Evolutionary conservation across 1,284 basidiomycete species (phyloP).

Genomic region (Athelia psychrophila): DNA sequence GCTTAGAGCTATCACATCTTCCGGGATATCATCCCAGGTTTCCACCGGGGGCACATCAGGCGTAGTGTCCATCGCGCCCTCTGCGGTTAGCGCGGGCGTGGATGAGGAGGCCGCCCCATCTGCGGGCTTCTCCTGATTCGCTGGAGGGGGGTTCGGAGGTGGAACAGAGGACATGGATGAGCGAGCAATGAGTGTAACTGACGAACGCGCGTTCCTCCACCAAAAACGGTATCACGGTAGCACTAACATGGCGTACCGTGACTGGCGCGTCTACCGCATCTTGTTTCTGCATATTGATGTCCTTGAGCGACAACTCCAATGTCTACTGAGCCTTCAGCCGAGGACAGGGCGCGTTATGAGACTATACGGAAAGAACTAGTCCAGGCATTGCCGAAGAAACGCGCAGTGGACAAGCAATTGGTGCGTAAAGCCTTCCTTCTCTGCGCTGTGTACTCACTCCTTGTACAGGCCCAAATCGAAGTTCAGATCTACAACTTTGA

Average conservation of each 20-base stretch:
- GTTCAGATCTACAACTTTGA: slow-evolving; percentile 74
- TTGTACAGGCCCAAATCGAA: slow-evolving; percentile 62
- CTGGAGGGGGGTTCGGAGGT: slow-evolving; percentile 49
- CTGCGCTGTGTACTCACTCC: neutral
- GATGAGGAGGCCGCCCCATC: slow-evolving; percentile 31
- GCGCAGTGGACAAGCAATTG: slow-evolving; percentile 68
- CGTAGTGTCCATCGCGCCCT: slow-evolving; percentile 67
- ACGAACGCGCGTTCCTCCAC: slow-evolving; percentile 39
- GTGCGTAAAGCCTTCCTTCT: slow-evolving; percentile 36
- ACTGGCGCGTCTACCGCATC: neutral
- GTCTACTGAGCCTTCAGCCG: slow-evolving; percentile 36
- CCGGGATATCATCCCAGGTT: slow-evolving; percentile 81
- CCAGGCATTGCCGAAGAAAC: slow-evolving; percentile 67
- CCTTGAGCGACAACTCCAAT: neutral
- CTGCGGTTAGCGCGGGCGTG: slow-evolving; percentile 29
- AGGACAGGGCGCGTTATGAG: slow-evolving; percentile 69
- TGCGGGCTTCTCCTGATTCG: slow-evolving; percentile 49
- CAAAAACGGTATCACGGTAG: slow-evolving; percentile 12
- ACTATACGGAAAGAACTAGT: slow-evolving; percentile 67
- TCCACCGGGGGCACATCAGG: slow-evolving; percentile 70
- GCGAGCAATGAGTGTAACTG: slow-evolving; percentile 18
- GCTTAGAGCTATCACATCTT: slow-evolving; percentile 69
- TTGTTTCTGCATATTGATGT: neutral
- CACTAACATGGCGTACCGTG: neutral
- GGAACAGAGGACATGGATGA: slow-evolving; percentile 62